Percentiles rank a stretch among this genome's conserved stretches.
Evolutionary conservation across 1,139 yeast genomes (phyloP).

Genomic region (Suhomyces wounanorum): DNA sequence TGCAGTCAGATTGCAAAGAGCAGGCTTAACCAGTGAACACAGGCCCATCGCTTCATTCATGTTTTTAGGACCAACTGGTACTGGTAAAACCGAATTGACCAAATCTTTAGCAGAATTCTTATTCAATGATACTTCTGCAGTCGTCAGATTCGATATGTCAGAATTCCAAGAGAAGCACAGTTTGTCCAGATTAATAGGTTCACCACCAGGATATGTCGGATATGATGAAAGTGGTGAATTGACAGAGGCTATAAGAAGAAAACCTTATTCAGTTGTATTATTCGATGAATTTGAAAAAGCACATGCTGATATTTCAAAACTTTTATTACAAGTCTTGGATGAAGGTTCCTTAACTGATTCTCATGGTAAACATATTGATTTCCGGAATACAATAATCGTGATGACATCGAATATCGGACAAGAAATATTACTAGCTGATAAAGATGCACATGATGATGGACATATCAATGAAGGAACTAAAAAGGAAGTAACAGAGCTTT

Average conservation of each 20-base stretch:
- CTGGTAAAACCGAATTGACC: conserved; percentile 95
- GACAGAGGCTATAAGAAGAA: conserved; percentile 93
- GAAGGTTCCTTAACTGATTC: conserved; percentile 95
- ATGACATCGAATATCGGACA: conserved; percentile 98
- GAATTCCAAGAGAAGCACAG: conserved; percentile 96
- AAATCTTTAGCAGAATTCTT: conserved; percentile 89
- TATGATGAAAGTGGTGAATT: conserved; percentile 95
- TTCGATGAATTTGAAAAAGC: conserved; percentile 98
- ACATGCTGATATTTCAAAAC: conserved; percentile 87
- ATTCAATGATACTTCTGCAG: conserved; percentile 84
- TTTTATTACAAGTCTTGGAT: conserved; percentile 86
- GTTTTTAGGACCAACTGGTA: conserved; percentile 97
- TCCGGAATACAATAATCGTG: conserved; percentile 91
- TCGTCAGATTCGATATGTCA: conserved; percentile 93
- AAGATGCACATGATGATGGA: conserved; percentile 42
- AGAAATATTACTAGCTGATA: conserved; percentile 73
- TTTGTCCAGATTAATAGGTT: conserved; percentile 86
- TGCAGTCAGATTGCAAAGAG: conserved; percentile 94
- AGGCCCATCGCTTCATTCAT: conserved; percentile 95
- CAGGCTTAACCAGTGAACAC: conserved; percentile 90
- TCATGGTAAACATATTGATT: conserved; percentile 91
- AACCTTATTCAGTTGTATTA: conserved; percentile 88
- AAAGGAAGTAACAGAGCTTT: conserved; percentile 59
- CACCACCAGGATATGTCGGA: conserved; percentile 98
- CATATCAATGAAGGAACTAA: conserved; percentile 54